Percentiles rank a stretch among this genome's conserved stretches.
These are phyloP conservation scores for Penicillium atrosanguineum DNA, from an alignment of 495 filamentous ascomycete genomes.

Conservation along the genomic window DNA sequence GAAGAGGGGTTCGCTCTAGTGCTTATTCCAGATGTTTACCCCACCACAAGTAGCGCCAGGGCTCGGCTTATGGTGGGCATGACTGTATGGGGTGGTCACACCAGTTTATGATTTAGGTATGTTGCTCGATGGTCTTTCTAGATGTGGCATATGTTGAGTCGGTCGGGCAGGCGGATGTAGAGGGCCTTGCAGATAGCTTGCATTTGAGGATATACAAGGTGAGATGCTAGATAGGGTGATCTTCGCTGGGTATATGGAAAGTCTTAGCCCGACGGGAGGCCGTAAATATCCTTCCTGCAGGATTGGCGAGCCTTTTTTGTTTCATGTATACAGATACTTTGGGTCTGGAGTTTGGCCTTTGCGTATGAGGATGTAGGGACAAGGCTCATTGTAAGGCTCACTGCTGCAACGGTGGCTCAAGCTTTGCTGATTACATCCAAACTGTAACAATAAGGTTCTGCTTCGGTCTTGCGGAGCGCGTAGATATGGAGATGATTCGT, in stretches of 20 bases:
- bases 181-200: slow-evolving; percentile 7
- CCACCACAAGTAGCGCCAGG: not conserved
- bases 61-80: not conserved
- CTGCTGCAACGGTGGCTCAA: not conserved
- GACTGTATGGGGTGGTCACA: not conserved
- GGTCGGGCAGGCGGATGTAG: not conserved
- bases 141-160: not conserved
- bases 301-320: not conserved
- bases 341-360: slow-evolving; percentile 1
- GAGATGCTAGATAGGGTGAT: not conserved
- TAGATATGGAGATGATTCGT: not conserved
- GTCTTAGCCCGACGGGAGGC: slow-evolving; percentile 6
- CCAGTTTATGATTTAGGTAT: not conserved
- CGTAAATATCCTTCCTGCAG: not conserved
- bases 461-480: not conserved
- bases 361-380: not conserved
- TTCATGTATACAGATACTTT: not conserved
- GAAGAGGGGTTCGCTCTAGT: slow-evolving; percentile 16
- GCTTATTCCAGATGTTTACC: slow-evolving; percentile 11
- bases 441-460: not conserved
- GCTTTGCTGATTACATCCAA: not conserved
- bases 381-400: not conserved
- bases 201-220: not conserved
- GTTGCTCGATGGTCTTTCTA: not conserved
- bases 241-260: not conserved